Evolutionary conservation across 176 grass and related monocot species (phyloP), one percentile per base, ranked within the genome.

Genomic region (Eragrostis curvula): DNA sequence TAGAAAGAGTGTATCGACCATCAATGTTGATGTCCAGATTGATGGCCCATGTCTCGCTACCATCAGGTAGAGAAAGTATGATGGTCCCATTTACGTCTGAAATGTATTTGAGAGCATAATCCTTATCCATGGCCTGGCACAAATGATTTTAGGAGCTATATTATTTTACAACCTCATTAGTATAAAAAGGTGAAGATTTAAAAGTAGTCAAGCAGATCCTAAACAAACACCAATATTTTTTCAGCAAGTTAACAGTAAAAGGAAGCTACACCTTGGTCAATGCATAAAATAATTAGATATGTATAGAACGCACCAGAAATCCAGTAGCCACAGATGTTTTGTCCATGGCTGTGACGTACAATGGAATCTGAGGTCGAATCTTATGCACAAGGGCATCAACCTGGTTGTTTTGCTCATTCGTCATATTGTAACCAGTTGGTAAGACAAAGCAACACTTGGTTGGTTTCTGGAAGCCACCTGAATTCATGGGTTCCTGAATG

Each of bases 41-140:
- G 60, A 87, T 77, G 5, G 20, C 7, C 71, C 85, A 84, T 28
- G 6, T 75, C 75, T 85, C 74, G 24, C 76, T 51, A 24, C 49
- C 32, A 30, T 53, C 58, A 27, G 32, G 52, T 6, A 43, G 41
- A 46, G 5, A 55, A 28, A 91, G 62, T 49, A 2, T 71, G 59
- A 84, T 68, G 17, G 8, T 52, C 66, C 74, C 53, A 21, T 56
- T 68, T 49, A 70, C 9, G 32, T 57, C 24, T 48, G 9, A 18
- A 7, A 87, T 50, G 49, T 91, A 36, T 76, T 81, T 28, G 3
- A 21, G 50, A 30, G 52, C 80, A 68, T 87, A 87, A 58, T 56
- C 7, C 21, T 25, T 71, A 24, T 43, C 25, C 28, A 91, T 48
- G 41, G 41, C 13, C 89, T 91, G 45, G 7, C 4, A 41, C 28